Evolutionary conservation across 2,329 filamentous ascomycete genomes (phyloP).

Genomic region (Verticillium klebahnii): DNA sequence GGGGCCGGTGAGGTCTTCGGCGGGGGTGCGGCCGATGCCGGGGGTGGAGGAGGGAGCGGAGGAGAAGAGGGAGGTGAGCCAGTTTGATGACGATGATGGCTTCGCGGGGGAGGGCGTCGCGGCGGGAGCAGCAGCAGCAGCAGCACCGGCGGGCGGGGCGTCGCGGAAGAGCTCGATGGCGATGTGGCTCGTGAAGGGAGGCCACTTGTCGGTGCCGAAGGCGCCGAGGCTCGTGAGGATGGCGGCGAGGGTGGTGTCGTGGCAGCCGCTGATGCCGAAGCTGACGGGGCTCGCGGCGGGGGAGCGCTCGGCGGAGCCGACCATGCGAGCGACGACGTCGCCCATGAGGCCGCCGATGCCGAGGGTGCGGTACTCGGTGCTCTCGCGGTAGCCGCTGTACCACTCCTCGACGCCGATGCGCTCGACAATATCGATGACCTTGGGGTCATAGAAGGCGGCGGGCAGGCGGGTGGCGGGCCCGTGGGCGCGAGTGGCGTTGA

Average conservation of each 20-base stretch:
- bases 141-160: slow-evolving; percentile 17
- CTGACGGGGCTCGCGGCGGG: slow-evolving; percentile 57
- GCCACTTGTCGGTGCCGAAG: slow-evolving; percentile 72
- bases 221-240: slow-evolving; percentile 74
- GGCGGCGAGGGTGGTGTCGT: slow-evolving; percentile 87
- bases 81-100: slow-evolving; percentile 19
- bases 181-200: slow-evolving; percentile 88
- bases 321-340: slow-evolving; percentile 75
- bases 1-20: slow-evolving; percentile 46
- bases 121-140: not conserved
- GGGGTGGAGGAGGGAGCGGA: slow-evolving; percentile 21
- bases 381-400: slow-evolving; percentile 84
- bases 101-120: slow-evolving; percentile 9
- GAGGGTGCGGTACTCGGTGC: slow-evolving; percentile 77
- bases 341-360: slow-evolving; percentile 84
- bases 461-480: slow-evolving; percentile 75
- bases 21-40: slow-evolving; percentile 57
- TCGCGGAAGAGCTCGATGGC: slow-evolving; percentile 84
- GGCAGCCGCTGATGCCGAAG: slow-evolving; percentile 79
- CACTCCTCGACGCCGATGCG: slow-evolving; percentile 86
- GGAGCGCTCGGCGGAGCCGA: slow-evolving; percentile 56
- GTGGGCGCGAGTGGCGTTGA: slow-evolving; percentile 86
- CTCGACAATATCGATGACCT: slow-evolving; percentile 62
- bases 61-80: slow-evolving; percentile 27
- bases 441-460: slow-evolving; percentile 78